Evolutionary conservation across 345 rosid genomes (phyloP).

Genomic region (Lumnitzera racemosa): DNA sequence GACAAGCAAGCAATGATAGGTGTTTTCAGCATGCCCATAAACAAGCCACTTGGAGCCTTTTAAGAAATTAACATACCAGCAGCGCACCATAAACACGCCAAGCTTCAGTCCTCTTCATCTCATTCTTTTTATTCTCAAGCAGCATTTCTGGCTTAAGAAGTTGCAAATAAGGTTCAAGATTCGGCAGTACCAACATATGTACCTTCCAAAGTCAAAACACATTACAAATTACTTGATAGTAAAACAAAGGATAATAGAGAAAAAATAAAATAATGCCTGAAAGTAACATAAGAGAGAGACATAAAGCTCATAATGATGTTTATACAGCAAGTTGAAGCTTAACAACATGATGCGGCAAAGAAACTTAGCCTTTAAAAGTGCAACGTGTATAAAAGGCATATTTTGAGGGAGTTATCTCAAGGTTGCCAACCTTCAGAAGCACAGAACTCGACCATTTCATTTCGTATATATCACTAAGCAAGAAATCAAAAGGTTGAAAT

Average conservation of each 20-base stretch:
- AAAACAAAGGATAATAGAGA: not conserved
- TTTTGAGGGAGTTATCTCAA: no score
- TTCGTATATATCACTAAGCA: no score
- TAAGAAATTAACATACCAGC: slow-evolving; percentile 38
- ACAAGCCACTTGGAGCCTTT: slow-evolving; percentile 2
- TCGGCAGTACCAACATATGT: slow-evolving; percentile 69
- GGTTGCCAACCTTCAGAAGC: no score
- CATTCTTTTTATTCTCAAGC: slow-evolving; percentile 58
- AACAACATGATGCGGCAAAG: no score
- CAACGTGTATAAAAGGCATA: no score
- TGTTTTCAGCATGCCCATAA: slow-evolving; percentile 3
- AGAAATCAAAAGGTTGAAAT: no score
- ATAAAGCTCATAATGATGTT: no score
- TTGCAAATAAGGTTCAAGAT: slow-evolving; percentile 62
- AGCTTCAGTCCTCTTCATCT: slow-evolving; percentile 59
- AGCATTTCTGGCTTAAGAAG: slow-evolving; percentile 67
- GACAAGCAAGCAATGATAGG: slow-evolving; percentile 6
- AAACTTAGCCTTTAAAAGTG: no score
- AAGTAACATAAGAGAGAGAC: not conserved
- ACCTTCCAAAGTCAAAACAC: slow-evolving; percentile 38
- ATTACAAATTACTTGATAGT: slow-evolving; percentile 1
- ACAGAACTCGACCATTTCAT: no score
- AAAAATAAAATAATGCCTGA: not conserved
- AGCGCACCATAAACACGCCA: slow-evolving; percentile 79
- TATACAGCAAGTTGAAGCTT: no score